Conservation (phyloP, 2,329 filamentous ascomycete species). For the Cladosporium colombiae region DNA sequence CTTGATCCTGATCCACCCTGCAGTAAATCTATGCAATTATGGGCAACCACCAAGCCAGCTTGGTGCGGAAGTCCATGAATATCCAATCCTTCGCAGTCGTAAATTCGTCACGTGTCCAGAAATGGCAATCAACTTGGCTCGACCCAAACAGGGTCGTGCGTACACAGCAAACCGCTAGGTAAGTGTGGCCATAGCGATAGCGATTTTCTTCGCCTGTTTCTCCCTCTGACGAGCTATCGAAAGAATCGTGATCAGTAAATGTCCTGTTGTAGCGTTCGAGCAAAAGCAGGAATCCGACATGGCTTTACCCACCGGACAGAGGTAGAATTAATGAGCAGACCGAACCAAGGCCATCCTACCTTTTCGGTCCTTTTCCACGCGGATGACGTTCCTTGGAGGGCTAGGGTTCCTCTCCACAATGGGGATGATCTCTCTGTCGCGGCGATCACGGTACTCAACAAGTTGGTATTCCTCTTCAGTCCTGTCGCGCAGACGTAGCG, state of each 20-base stretch:
- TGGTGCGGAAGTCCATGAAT: background rate
- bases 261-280: background rate
- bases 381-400: slow-evolving; percentile 56
- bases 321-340: slow-evolving; percentile 61
- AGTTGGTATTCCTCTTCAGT: slow-evolving; percentile 52
- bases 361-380: slow-evolving; percentile 88
- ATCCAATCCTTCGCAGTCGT: background rate
- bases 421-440: slow-evolving; percentile 63
- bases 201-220: slow-evolving; percentile 21
- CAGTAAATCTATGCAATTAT: background rate
- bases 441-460: slow-evolving; percentile 53
- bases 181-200: slow-evolving; percentile 22
- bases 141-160: background rate
- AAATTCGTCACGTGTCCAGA: background rate
- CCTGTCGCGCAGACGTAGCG: slow-evolving; percentile 46
- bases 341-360: slow-evolving; percentile 90
- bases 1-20: background rate
- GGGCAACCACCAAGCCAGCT: slow-evolving; percentile 2
- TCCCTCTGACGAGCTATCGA: slow-evolving; percentile 7
- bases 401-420: slow-evolving; percentile 46
- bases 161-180: slow-evolving; percentile 9
- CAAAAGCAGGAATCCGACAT: slow-evolving; percentile 14
- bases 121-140: background rate
- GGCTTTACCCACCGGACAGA: slow-evolving; percentile 16
- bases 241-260: background rate